Evolutionary conservation across 768 basidiomycete genomes (phyloP).

Genomic region (Asterophora parasitica): DNA sequence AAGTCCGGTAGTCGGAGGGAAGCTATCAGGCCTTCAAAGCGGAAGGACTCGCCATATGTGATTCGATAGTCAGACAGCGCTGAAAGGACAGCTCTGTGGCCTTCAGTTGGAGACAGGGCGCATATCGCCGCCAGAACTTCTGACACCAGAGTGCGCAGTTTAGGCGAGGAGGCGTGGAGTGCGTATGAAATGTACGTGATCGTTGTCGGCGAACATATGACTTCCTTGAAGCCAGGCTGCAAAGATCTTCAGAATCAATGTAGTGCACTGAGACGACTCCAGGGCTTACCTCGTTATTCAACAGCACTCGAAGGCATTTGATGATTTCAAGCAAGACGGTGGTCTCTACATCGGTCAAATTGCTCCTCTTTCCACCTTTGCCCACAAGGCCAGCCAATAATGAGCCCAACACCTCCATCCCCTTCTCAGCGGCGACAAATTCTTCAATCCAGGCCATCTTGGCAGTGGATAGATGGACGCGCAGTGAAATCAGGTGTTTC

Average conservation of each 20-base stretch:
- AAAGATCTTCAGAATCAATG: constrained; percentile 8
- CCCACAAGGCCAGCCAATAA: constrained; percentile 59
- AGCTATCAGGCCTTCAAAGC: constrained; percentile 73
- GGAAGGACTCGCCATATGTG: constrained; percentile 64
- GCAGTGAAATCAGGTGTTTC: constrained; percentile 76
- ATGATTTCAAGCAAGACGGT: constrained; percentile 68
- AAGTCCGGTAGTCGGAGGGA: constrained; percentile 53
- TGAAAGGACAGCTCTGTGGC: constrained; percentile 68
- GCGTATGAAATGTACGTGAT: constrained; percentile 72
- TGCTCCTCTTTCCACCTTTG: constrained; percentile 59
- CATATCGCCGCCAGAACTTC: constrained; percentile 86
- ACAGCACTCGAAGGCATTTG: constrained; percentile 74
- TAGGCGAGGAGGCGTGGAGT: constrained; percentile 60
- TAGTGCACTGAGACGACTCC: neutral
- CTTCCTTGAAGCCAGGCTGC: constrained; percentile 68
- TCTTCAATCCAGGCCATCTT: constrained; percentile 73
- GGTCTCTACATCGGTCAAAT: constrained; percentile 60
- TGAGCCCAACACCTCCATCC: constrained; percentile 57
- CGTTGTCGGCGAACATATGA: constrained; percentile 57
- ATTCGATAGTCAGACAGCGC: constrained; percentile 80
- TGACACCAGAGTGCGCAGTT: constrained; percentile 62
- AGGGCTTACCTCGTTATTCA: constrained; percentile 75
- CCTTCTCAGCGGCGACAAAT: constrained; percentile 63
- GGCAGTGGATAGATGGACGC: constrained; percentile 83
- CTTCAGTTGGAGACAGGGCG: constrained; percentile 63